Percentiles rank a stretch among this genome's conserved stretches.
Evolutionary conservation across 306 rosid species (phyloP).

Genomic region (Coriaria nepalensis): DNA sequence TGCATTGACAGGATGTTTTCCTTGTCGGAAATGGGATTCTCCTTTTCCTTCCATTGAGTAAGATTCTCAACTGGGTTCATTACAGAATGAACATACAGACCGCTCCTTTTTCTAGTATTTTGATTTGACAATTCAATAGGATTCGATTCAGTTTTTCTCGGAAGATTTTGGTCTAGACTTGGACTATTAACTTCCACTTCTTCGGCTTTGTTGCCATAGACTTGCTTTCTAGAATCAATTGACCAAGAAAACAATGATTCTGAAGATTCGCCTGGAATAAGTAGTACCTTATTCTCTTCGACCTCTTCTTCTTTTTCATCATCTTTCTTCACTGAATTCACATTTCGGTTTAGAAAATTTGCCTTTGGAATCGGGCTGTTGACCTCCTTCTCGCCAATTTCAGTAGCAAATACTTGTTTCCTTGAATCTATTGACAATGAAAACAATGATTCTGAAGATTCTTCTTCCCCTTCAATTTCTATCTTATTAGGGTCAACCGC

Average conservation of each 20-base stretch:
- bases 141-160: background rate
- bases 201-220: conserved; percentile 22
- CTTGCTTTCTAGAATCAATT: conserved; percentile 27
- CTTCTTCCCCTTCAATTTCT: conserved; percentile 31
- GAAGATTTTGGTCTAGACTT: conserved; percentile 4
- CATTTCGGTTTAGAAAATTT: too few species aligned
- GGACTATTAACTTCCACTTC: conserved; percentile 52
- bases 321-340: background rate
- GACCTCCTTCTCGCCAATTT: conserved; percentile 41
- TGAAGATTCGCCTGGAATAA: conserved; percentile 25
- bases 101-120: conserved; percentile 5
- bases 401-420: conserved; percentile 24
- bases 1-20: conserved; percentile 15
- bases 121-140: conserved; percentile 6
- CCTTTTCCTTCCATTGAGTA: conserved; percentile 44
- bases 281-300: background rate
- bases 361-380: too few species aligned
- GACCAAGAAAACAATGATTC: conserved; percentile 71
- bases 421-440: conserved; percentile 44
- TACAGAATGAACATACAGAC: conserved; percentile 16
- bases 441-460: conserved; percentile 69
- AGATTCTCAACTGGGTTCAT: conserved; percentile 51
- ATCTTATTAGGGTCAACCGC: conserved; percentile 1
- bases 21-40: conserved; percentile 29
- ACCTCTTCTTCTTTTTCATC: conserved; percentile 15